Conservation (phyloP, 495 filamentous ascomycete genomes). For the Aspergillus leporis region DNA sequence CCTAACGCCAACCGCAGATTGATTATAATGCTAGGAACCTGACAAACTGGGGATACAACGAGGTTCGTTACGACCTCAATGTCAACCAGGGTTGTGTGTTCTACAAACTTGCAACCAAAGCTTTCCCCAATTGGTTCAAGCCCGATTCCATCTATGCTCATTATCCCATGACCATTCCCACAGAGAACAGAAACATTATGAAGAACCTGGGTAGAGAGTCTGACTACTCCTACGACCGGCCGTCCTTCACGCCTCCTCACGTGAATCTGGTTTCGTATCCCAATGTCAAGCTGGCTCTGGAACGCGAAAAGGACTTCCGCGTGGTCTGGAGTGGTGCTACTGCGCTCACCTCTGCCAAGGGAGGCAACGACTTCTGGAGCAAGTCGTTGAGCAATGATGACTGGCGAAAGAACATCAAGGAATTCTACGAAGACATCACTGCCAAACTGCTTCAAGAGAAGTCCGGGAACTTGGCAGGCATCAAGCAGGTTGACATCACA, state of each 20-base stretch:
- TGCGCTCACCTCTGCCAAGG: conserved; percentile 53
- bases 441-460: conserved; percentile 64
- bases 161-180: conserved; percentile 79
- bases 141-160: conserved; percentile 83
- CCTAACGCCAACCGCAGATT: conserved; percentile 29
- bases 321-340: conserved; percentile 61
- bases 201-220: conserved; percentile 68
- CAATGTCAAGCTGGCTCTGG: conserved; percentile 63
- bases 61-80: conserved; percentile 70
- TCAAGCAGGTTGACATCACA: conserved; percentile 73
- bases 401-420: conserved; percentile 52
- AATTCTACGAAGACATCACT: conserved; percentile 62
- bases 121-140: conserved; percentile 80
- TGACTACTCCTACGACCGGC: conserved; percentile 70
- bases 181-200: conserved; percentile 72
- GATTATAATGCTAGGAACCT: conserved; percentile 74
- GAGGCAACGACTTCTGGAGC: conserved; percentile 55
- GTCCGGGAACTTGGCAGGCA: conserved; percentile 56
- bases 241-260: conserved; percentile 49
- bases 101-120: conserved; percentile 77
- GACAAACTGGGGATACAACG: conserved; percentile 78
- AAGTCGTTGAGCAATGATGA: conserved; percentile 47
- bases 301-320: conserved; percentile 63
- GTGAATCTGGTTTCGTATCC: conserved; percentile 60
- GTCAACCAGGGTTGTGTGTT: conserved; percentile 81